A percentile compares a stretch with the other conserved stretches of the same genome.
These are phyloP conservation scores for Leishmania tropica DNA, from an alignment of 208 protist genomes.

Conservation along the genomic window DNA sequence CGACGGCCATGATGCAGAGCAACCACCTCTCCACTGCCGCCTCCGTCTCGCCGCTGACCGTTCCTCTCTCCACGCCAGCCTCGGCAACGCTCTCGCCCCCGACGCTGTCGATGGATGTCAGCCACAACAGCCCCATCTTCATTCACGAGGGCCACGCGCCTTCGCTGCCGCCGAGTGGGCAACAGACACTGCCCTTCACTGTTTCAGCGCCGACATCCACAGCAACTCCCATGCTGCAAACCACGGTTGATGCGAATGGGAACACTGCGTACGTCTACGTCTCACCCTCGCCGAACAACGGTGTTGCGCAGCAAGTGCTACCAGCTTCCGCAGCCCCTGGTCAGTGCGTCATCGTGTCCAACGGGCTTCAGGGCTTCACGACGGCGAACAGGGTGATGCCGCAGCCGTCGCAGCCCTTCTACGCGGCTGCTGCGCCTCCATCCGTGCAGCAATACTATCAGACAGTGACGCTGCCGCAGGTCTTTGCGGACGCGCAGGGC, in stretches of 20 bases:
- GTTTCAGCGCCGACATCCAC: neutral
- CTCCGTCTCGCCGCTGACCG: constrained; percentile 12
- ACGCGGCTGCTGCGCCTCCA: constrained; percentile 5
- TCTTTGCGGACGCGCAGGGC: constrained; percentile 25
- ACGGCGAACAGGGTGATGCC: neutral
- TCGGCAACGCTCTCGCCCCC: constrained; percentile 22
- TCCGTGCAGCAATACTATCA: constrained; percentile 3
- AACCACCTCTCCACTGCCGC: neutral
- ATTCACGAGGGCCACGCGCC: constrained; percentile 8
- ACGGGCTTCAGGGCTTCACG: neutral
- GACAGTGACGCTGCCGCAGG: constrained; percentile 14
- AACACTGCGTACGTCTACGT: constrained; percentile 25
- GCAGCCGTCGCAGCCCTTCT: constrained; percentile 10
- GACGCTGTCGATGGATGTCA: constrained; percentile 18
- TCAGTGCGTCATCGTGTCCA: constrained; percentile 13
- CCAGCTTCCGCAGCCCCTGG: neutral
- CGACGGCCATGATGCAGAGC: constrained; percentile 3
- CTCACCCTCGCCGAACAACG: neutral
- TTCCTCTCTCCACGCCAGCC: constrained; percentile 15
- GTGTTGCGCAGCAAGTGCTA: neutral
- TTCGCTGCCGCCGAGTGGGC: constrained; percentile 8
- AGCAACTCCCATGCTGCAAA: constrained; percentile 18
- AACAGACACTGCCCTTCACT: constrained; percentile 10
- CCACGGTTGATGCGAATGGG: constrained; percentile 20
- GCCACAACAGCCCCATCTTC: neutral